Evolutionary conservation across 148 eudicot species (phyloP).

Genomic region (Camellia granthamiana): DNA sequence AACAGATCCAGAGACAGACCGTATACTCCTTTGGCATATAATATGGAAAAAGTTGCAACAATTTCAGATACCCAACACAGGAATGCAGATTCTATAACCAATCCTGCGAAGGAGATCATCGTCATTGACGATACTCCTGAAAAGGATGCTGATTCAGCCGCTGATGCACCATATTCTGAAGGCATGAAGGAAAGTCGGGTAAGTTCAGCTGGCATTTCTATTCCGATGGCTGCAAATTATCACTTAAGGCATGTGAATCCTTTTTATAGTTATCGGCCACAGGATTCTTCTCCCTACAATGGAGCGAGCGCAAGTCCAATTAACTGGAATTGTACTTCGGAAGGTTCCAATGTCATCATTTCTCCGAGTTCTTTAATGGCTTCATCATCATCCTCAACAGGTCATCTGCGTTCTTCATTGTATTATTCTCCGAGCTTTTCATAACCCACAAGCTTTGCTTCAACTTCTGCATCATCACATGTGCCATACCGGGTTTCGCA

Average conservation of each 20-base stretch:
- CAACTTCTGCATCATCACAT: not conserved
- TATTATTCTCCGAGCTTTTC: conserved; percentile 35
- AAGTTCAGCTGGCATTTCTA: conserved; percentile 15
- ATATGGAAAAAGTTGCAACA: conserved; percentile 12
- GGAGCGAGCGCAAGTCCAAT: conserved; percentile 11
- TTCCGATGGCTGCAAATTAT: conserved; percentile 3
- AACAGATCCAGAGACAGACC: not conserved
- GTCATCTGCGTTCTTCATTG: conserved; percentile 26
- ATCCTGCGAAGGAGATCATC: conserved; percentile 30
- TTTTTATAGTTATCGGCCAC: conserved; percentile 17
- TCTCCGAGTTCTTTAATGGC: conserved; percentile 16
- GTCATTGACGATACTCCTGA: conserved; percentile 34
- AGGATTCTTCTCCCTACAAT: conserved; percentile 7
- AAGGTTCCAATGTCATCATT: conserved; percentile 16
- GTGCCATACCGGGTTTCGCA: not conserved
- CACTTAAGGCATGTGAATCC: conserved; percentile 27
- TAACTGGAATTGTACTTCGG: conserved; percentile 26
- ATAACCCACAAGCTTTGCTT: conserved; percentile 13
- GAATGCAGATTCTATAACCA: conserved; percentile 9
- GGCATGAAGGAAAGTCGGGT: conserved; percentile 9
- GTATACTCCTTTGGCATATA: conserved; percentile 12
- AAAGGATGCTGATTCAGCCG: conserved; percentile 13
- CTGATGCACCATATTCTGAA: conserved; percentile 4
- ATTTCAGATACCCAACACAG: conserved; percentile 3
- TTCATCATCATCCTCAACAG: conserved; percentile 14